Evolutionary conservation across 139 green algal genomes (phyloP).

Genomic region (Zygnema cylindricum): DNA sequence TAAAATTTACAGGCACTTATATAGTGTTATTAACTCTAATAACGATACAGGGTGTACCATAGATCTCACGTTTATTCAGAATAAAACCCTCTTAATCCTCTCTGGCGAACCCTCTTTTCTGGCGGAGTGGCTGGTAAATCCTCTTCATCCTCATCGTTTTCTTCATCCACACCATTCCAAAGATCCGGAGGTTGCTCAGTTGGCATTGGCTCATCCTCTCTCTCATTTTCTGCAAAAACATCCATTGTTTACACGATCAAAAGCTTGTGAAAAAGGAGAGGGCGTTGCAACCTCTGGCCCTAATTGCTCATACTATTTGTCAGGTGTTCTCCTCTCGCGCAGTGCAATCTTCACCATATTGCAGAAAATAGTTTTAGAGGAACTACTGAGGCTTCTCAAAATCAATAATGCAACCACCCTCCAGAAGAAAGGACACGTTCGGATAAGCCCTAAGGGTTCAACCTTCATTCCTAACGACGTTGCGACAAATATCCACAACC

Average conservation of each 20-base stretch:
- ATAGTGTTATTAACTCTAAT: too few species aligned
- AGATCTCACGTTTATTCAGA: too few species aligned
- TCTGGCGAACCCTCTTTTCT: conserved; percentile 5
- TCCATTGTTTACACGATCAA: too few species aligned
- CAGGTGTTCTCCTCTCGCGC: too few species aligned
- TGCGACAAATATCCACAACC: neutral
- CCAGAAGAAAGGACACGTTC: too few species aligned
- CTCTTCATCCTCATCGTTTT: conserved; percentile 21
- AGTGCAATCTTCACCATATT: neutral
- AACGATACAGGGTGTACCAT: too few species aligned
- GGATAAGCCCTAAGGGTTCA: too few species aligned
- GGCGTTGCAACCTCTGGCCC: neutral
- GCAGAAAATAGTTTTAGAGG: neutral
- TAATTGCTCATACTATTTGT: too few species aligned
- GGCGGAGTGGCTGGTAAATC: neutral
- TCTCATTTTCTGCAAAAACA: neutral
- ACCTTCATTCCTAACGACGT: too few species aligned
- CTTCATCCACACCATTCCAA: neutral
- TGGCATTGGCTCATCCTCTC: neutral
- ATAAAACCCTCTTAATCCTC: too few species aligned
- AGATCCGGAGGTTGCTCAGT: neutral
- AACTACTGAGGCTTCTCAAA: neutral
- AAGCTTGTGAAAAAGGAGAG: too few species aligned
- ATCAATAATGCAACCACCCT: neutral
- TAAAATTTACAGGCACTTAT: too few species aligned